Conservation (phyloP, 2,329 filamentous ascomycete genomes). For the Fusarium brevicatenulatum region DNA sequence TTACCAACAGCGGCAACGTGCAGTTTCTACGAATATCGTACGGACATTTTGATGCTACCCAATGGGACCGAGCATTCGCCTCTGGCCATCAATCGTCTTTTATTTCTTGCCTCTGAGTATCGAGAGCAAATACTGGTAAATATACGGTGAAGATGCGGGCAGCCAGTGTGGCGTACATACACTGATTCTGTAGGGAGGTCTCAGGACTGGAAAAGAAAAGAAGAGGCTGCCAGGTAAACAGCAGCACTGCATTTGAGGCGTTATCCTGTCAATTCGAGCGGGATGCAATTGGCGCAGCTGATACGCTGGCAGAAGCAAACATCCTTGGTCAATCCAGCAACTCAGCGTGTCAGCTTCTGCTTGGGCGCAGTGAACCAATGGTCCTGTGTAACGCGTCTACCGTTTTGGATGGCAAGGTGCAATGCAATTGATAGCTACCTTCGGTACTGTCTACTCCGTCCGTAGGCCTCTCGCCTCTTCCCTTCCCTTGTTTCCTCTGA, state of each 20-base stretch:
- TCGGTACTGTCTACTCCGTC: not conserved
- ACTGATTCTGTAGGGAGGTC: not conserved
- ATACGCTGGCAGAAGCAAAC: slow-evolving; percentile 8
- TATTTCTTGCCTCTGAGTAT: not conserved
- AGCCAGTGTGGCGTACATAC: slow-evolving; percentile 7
- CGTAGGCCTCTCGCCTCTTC: not conserved
- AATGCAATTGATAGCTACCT: not conserved
- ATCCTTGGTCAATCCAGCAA: slow-evolving; percentile 2
- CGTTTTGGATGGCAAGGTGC: not conserved
- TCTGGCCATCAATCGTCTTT: not conserved
- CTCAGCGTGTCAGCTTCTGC: slow-evolving; percentile 31
- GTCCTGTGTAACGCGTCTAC: not conserved
- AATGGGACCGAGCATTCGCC: not conserved
- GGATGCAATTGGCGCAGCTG: slow-evolving; percentile 21
- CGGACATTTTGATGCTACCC: not conserved
- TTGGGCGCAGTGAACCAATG: slow-evolving; percentile 17
- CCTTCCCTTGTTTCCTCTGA: slow-evolving; percentile 16
- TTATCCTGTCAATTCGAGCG: slow-evolving; percentile 24
- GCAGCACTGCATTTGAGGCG: slow-evolving; percentile 10
- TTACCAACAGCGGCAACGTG: slow-evolving; percentile 31
- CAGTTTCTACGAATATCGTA: slow-evolving; percentile 7
- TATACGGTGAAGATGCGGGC: slow-evolving; percentile 16
- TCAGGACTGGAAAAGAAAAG: not conserved
- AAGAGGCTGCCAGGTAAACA: slow-evolving; percentile 10
- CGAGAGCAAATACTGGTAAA: not conserved